These are phyloP conservation scores for Pythium diclinum DNA, from an alignment of 352 stramenopile genomes.

Conservation along the genomic window DNA sequence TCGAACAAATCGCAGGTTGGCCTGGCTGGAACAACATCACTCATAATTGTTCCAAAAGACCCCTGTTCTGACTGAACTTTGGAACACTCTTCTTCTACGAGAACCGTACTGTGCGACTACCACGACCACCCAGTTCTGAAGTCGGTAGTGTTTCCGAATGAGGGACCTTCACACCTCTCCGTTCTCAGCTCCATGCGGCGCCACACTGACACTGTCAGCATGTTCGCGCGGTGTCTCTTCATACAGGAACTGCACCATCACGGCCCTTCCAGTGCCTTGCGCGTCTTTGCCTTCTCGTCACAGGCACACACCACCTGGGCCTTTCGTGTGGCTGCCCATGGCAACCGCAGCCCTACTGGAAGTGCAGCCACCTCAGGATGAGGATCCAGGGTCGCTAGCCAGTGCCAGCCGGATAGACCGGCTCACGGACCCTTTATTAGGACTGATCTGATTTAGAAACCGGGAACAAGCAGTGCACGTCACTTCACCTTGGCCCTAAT, in stretches of 20 bases:
- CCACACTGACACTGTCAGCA: neutral
- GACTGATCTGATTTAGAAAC: conserved; percentile 6
- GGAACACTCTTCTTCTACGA: neutral
- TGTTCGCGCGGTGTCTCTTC: neutral
- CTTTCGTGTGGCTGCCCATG: neutral
- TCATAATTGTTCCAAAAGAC: no score
- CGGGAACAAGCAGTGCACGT: neutral
- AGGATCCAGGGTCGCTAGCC: neutral
- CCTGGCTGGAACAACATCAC: no score
- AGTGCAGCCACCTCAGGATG: neutral
- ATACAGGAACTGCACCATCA: neutral
- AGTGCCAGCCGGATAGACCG: neutral
- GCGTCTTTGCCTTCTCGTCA: no score
- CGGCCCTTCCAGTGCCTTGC: no score
- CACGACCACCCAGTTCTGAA: neutral
- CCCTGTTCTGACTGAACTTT: neutral
- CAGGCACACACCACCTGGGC: neutral
- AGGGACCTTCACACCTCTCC: neutral
- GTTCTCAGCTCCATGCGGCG: neutral
- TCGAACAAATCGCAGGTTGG: neutral
- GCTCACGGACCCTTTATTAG: neutral
- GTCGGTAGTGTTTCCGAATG: neutral
- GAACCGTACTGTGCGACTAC: no score
- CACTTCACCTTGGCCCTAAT: neutral
- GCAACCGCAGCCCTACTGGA: conserved; percentile 1